Evolutionary conservation across 352 stramenopile genomes (phyloP).

Genomic region (Phytophthora citricola): DNA sequence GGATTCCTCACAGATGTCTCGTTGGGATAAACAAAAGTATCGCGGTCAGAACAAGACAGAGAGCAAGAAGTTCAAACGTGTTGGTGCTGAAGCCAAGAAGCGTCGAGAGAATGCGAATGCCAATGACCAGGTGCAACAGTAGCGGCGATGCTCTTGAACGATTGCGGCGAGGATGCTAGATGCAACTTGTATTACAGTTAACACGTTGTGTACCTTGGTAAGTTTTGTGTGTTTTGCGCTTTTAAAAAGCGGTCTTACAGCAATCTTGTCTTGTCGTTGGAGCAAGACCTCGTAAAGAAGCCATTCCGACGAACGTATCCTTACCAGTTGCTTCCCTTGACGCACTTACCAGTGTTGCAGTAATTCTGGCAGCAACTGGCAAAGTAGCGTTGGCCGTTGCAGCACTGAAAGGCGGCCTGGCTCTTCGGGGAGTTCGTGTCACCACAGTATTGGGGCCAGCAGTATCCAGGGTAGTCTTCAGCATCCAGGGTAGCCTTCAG

Average conservation of each 20-base stretch:
- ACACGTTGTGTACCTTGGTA: too few relatives aligned
- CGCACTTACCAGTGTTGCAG: slow-evolving; percentile 1
- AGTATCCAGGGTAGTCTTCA: background rate
- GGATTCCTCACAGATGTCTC: slow-evolving; percentile 64
- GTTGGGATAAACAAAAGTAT: slow-evolving; percentile 78
- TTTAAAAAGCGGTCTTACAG: too few relatives aligned
- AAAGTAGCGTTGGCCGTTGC: slow-evolving; percentile 3
- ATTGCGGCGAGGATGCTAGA: too few relatives aligned
- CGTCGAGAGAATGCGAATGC: slow-evolving; percentile 34
- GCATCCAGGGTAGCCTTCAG: background rate
- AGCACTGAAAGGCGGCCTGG: background rate
- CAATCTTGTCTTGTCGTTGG: too few relatives aligned
- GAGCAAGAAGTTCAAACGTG: slow-evolving; percentile 81
- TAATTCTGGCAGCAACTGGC: background rate
- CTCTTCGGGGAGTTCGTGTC: background rate
- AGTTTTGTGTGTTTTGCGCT: too few relatives aligned
- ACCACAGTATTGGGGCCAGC: background rate
- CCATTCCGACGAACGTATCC: too few relatives aligned
- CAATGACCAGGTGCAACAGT: slow-evolving; percentile 26
- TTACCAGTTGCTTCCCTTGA: slow-evolving; percentile 1
- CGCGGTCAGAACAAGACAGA: slow-evolving; percentile 80
- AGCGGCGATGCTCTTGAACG: slow-evolving; percentile 3
- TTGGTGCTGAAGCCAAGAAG: slow-evolving; percentile 64
- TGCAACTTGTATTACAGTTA: too few relatives aligned
- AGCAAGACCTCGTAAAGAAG: too few relatives aligned